A percentile compares a stretch with the other conserved stretches of the same genome.
These are phyloP conservation scores for Diaporthe aspalathi DNA, from an alignment of 2,329 filamentous ascomycete species.

Conservation along the genomic window DNA sequence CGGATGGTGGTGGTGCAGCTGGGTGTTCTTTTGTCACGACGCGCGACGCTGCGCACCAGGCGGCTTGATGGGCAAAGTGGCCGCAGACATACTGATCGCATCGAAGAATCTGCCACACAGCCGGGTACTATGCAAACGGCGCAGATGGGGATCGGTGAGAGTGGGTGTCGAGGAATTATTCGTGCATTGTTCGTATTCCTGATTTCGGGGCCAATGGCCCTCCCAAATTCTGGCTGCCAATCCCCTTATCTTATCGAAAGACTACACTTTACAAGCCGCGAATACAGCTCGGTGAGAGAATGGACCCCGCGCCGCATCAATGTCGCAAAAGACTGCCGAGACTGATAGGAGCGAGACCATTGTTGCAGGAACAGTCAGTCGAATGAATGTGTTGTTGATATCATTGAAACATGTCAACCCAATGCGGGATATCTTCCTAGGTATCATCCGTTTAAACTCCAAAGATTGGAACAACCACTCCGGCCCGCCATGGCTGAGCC, in stretches of 20 bases:
- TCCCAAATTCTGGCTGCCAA: neutral
- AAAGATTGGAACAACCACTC: slow-evolving; percentile 3
- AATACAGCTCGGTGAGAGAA: neutral
- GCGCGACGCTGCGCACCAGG: slow-evolving; percentile 36
- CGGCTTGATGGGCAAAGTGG: slow-evolving; percentile 43
- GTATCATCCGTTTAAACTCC: slow-evolving; percentile 34
- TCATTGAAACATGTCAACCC: slow-evolving; percentile 28
- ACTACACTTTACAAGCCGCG: neutral
- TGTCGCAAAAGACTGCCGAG: too few species aligned
- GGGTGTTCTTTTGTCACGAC: slow-evolving; percentile 33
- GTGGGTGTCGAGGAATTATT: neutral
- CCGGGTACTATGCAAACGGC: slow-evolving; percentile 45
- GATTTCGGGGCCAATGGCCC: neutral
- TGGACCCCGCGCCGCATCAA: too few species aligned
- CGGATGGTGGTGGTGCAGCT: neutral
- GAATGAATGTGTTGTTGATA: slow-evolving; percentile 21
- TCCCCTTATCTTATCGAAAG: slow-evolving; percentile 29
- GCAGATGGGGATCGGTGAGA: slow-evolving; percentile 17
- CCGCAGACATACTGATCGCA: slow-evolving; percentile 50
- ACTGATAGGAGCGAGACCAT: neutral
- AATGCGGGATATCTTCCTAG: slow-evolving; percentile 37
- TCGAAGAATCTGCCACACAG: slow-evolving; percentile 44
- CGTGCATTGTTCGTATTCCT: slow-evolving; percentile 3
- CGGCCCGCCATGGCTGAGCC: neutral
- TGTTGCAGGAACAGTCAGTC: neutral